Conservation (phyloP, 805 yeast genomes). For the Lachancea quebecensis region DNA sequence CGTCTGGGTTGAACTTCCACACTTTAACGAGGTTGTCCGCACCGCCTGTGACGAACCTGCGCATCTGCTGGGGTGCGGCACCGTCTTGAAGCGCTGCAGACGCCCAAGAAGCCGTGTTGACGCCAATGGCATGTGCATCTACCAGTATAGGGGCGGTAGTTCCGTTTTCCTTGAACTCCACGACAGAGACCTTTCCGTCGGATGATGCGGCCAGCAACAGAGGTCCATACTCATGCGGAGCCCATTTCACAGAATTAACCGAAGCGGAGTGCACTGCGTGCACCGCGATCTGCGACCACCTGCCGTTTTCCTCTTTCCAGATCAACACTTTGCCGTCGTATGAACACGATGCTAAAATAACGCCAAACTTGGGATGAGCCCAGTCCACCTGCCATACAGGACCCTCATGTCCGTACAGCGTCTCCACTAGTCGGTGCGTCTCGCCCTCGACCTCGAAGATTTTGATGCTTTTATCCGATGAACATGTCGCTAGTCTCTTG, state of each 20-base stretch:
- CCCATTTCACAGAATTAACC: conserved; percentile 93
- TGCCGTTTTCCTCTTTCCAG: conserved; percentile 90
- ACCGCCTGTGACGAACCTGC: conserved; percentile 89
- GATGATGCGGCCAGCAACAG: conserved; percentile 83
- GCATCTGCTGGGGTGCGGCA: conserved; percentile 36
- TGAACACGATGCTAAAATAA: conserved; percentile 87
- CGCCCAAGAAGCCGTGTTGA: conserved; percentile 93
- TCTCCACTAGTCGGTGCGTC: conserved; percentile 71
- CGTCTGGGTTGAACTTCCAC: conserved; percentile 63
- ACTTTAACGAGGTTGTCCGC: conserved; percentile 89
- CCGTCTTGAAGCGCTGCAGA: conserved; percentile 41
- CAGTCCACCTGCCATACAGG: conserved; percentile 98
- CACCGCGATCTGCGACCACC: conserved; percentile 82
- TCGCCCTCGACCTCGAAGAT: conserved; percentile 88
- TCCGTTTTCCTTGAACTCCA: conserved; percentile 88
- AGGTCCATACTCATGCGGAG: conserved; percentile 96
- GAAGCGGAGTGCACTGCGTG: conserved; percentile 88
- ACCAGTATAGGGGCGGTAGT: conserved; percentile 50
- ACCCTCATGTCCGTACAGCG: conserved; percentile 90
- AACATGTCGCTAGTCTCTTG: conserved; percentile 89
- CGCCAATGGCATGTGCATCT: conserved; percentile 89
- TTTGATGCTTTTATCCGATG: conserved; percentile 93
- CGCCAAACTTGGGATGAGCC: conserved; percentile 99
- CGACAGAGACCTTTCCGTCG: conserved; percentile 86
- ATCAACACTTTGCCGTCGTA: conserved; percentile 91